phyloP scores from a whole-genome alignment of 352 stramenopile species.

The Pythium utonaiense region DNA sequence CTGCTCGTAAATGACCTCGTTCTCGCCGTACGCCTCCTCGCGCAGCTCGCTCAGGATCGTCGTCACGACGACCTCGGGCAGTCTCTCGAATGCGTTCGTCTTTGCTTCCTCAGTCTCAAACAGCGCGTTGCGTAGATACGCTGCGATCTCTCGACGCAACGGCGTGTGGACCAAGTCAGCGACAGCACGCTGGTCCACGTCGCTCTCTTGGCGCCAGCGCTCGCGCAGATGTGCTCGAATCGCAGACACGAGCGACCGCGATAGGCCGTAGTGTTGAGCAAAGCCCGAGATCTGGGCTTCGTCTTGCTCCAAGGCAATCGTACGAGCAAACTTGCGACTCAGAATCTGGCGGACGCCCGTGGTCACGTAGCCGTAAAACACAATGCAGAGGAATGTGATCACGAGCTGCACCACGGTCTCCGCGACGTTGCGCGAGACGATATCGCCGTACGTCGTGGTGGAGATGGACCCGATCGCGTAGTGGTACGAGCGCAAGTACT shows the following conservation, averaged over 20 bases:
- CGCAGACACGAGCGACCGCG: conserved; percentile 8
- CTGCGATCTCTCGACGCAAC: conserved; percentile 17
- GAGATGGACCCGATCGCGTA: conserved; percentile 32
- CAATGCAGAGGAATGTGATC: conserved; percentile 26
- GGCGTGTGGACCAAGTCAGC: conserved; percentile 11
- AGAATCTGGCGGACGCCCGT: conserved; percentile 22
- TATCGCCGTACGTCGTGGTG: conserved; percentile 29
- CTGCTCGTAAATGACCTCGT: conserved; percentile 30
- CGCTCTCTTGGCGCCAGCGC: conserved; percentile 18
- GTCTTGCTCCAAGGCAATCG: conserved; percentile 23
- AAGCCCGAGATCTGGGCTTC: conserved; percentile 19
- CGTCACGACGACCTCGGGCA: conserved; percentile 14
- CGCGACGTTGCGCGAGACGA: conserved; percentile 22
- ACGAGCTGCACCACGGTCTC: conserved; percentile 25
- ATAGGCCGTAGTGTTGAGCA: conserved; percentile 15
- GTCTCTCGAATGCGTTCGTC: conserved; percentile 16
- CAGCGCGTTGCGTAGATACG: conserved; percentile 17
- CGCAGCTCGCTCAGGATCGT: conserved; percentile 19
- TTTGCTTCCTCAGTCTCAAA: conserved; percentile 9
- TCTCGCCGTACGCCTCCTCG: conserved; percentile 22
- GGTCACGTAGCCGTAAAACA: conserved; percentile 32
- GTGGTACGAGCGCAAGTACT: conserved; percentile 31
- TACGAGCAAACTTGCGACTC: conserved; percentile 19
- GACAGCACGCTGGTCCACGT: conserved; percentile 14
- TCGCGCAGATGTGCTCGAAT: conserved; percentile 21